phyloP scores from a whole-genome alignment of 495 filamentous ascomycete genomes.

The Aspergillus wentii region DNA sequence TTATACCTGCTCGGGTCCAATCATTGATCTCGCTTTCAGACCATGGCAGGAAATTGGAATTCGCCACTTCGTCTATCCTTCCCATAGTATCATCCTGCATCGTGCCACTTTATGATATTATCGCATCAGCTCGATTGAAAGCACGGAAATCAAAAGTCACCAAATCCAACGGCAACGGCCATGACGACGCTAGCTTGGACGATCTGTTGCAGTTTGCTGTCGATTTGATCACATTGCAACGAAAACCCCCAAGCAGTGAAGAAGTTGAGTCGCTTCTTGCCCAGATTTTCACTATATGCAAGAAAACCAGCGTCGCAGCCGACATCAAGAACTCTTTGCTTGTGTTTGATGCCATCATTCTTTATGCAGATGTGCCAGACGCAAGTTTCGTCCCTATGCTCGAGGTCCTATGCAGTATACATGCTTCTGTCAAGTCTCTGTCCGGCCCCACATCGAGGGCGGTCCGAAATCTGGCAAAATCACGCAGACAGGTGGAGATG shows the following conservation, averaged over 20 bases:
- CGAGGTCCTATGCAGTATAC: conserved; percentile 76
- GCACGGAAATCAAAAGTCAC: conserved; percentile 49
- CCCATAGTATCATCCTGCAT: conserved; percentile 39
- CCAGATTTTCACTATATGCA: conserved; percentile 66
- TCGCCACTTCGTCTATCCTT: conserved; percentile 33
- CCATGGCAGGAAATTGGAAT: conserved; percentile 43
- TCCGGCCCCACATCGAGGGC: conserved; percentile 71
- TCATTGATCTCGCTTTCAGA: conserved; percentile 41
- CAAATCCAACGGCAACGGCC: conserved; percentile 32
- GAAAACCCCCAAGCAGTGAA: conserved; percentile 63
- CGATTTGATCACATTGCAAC: conserved; percentile 82
- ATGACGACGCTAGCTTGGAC: conserved; percentile 63
- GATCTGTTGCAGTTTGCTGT: conserved; percentile 68
- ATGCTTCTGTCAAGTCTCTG: conserved; percentile 65
- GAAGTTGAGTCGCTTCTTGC: conserved; percentile 64
- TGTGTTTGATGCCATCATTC: conserved; percentile 75
- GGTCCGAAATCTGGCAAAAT: conserved; percentile 71
- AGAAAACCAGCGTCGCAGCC: conserved; percentile 62
- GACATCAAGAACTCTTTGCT: conserved; percentile 73
- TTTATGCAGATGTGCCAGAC: conserved; percentile 71
- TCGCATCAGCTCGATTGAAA: conserved; percentile 31
- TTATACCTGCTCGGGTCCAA: conserved; percentile 34
- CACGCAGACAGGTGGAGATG: conserved; percentile 69
- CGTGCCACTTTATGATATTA: conserved; percentile 33
- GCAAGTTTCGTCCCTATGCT: conserved; percentile 63